Conservation (phyloP, 768 basidiomycete genomes). For the Rhizopogon vinicolor region DNA sequence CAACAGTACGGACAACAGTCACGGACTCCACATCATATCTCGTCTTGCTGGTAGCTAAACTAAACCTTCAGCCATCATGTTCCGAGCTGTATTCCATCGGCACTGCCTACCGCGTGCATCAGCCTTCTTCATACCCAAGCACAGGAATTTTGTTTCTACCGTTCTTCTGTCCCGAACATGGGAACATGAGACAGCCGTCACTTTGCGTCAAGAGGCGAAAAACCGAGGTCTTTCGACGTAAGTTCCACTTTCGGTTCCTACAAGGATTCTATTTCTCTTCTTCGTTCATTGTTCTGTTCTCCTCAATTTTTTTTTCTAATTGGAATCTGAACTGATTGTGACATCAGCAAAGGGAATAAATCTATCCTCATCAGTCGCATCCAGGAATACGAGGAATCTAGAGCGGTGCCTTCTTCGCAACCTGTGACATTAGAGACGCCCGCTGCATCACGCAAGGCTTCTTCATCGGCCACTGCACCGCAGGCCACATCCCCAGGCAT, state of each 20-base stretch:
- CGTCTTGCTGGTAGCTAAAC: neutral
- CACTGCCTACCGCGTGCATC: constrained; percentile 9
- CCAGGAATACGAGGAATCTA: constrained; percentile 41
- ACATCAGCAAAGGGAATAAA: constrained; percentile 54
- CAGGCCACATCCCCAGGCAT: constrained; percentile 37
- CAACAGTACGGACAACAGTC: neutral
- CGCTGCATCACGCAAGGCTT: constrained; percentile 21
- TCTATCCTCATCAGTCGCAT: constrained; percentile 50
- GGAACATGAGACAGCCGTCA: constrained; percentile 45
- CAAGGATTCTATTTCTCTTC: constrained; percentile 6
- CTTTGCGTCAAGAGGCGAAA: constrained; percentile 51
- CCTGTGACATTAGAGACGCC: constrained; percentile 15
- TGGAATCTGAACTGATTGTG: constrained; percentile 5
- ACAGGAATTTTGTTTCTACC: constrained; percentile 45
- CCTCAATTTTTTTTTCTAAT: constrained; percentile 5
- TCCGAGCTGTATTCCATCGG: constrained; percentile 17
- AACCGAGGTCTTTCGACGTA: constrained; percentile 53
- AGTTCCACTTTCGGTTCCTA: constrained; percentile 14
- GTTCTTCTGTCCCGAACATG: constrained; percentile 54
- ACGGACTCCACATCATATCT: neutral
- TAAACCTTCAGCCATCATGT: constrained; percentile 22
- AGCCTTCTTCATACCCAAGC: neutral
- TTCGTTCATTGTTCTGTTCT: neutral
- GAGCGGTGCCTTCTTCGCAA: constrained; percentile 11
- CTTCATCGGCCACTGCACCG: constrained; percentile 18